Base-by-base conservation (phyloP, 371 early-diverging fungal genomes). In the Haplosporangium sp. region DNA sequence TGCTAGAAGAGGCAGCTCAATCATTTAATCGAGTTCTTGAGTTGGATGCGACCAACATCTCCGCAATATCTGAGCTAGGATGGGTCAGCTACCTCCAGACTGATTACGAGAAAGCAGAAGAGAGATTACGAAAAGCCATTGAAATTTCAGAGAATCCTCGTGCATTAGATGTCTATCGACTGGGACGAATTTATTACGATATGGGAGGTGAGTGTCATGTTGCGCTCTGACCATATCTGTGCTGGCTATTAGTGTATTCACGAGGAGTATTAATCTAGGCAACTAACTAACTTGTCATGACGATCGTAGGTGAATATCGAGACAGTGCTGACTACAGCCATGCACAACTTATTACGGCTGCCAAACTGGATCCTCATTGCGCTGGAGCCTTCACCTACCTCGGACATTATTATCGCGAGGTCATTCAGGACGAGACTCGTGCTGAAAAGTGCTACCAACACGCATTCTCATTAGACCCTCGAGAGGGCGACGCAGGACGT, bases 391-490 rank as follows among this genome's bases (percentile, higher is more conserved):
- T 95, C 67, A 87, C 92, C 0, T 91, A 85, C 43, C 85, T 98
- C 11, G 98, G 96, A 7, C 86, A 92, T 59, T 95, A 91, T 74
- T 96, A 96, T 80, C 83, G 84, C 11, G 66, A 84, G 11, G 82
- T 92, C 14, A 91, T 90, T 38, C 62, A 84, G 23, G 94, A 95
- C 54, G 61, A 75, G 11, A 72, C 56, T 1, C 90, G 96, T 5
- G 94, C 96, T 11, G 83, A 84, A 51, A 94, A 93, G 60, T 96
- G 96, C 68, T 95, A 92, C 76, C 86, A 88, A 64, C 94, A 94
- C 67, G 90, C 93, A 2, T 87, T 92, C 45, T 65, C 87, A 0
- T 76, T 95, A 62, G 88, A 95, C 69, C 81, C 88, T 1, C 74
- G 83, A 10, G 91, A 94, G 77, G 83, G 86, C 20, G 91, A 90